A percentile compares a stretch with the other conserved stretches of the same genome.
Conservation (phyloP, 805 yeast species). For the Citeromyces nyonsensis region DNA sequence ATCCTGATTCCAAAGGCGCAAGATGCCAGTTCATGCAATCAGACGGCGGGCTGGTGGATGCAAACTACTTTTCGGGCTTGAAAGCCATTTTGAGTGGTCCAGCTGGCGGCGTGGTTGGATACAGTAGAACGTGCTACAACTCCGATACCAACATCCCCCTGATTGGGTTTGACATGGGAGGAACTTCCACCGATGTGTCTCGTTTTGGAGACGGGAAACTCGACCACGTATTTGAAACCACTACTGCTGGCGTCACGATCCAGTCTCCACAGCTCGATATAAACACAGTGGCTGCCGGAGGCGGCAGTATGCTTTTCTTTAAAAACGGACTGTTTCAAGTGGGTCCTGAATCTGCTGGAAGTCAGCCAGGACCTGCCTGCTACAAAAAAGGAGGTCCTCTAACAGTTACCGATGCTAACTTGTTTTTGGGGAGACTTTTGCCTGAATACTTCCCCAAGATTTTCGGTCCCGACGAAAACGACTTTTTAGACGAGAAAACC, state of each 20-base stretch:
- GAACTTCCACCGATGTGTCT: constrained; percentile 78
- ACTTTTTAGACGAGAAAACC: constrained; percentile 43
- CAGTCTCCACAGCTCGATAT: constrained; percentile 78
- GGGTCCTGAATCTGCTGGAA: constrained; percentile 79
- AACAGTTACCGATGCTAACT: constrained; percentile 77
- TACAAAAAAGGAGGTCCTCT: constrained; percentile 76
- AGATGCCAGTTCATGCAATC: constrained; percentile 85
- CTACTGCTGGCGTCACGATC: constrained; percentile 71
- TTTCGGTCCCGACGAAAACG: constrained; percentile 69
- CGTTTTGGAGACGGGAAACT: constrained; percentile 41
- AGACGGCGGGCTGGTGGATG: constrained; percentile 88
- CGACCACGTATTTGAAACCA: constrained; percentile 72
- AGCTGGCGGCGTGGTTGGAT: constrained; percentile 96
- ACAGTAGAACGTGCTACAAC: constrained; percentile 66
- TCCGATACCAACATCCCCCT: constrained; percentile 38
- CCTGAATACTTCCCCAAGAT: constrained; percentile 70
- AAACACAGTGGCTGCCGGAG: constrained; percentile 77
- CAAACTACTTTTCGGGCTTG: constrained; percentile 71
- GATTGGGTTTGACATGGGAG: constrained; percentile 85
- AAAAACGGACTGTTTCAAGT: constrained; percentile 62
- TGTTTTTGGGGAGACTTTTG: constrained; percentile 53
- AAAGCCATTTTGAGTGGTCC: constrained; percentile 89
- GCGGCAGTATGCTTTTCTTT: constrained; percentile 57
- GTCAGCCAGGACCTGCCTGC: constrained; percentile 86
- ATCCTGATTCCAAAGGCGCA: constrained; percentile 23